Base-by-base conservation (phyloP, 768 basidiomycete genomes). In the Tulasnella sp. region DNA sequence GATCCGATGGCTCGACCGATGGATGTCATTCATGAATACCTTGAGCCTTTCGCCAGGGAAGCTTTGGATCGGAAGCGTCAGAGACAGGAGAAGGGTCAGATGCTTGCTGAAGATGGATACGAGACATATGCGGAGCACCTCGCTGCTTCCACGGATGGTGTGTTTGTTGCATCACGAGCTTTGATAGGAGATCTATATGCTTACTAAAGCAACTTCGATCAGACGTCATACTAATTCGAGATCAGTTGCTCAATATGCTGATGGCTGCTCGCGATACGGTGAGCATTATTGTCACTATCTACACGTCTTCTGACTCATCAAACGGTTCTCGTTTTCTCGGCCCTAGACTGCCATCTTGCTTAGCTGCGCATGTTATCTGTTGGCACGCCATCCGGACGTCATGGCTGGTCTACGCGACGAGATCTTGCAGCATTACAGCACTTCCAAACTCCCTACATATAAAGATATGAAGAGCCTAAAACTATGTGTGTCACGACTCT, bases 231-330 rank as follows among this genome's bases (percentile, higher is more conserved):
- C n/a, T n/a, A n/a, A n/a, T n/a, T n/a, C n/a, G n/a, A 52, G 44
- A 29, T 45, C 31, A 62, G 24, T 44, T 62, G 3, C 49, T 54
- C 19, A 61, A 61, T 41, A 63, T 69, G 34, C 60, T 71, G 0
- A 58, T 71, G 2, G 70, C 71, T 5, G 62, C 69, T 25, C 60
- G 69, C 19, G 71, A 73, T 60, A 71, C 71, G 2, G 69, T 68
- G 25, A 63, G 68, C 53, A n/a, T 5, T 21, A n/a, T 4, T 21
- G 10, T 17, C 29, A 4, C 2, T 30, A 19, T 7, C 15, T 19
- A 3, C n/a, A 52, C n/a, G 17, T 7, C 19, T 19, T 2, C 8
- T 49, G n/a, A 38, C 19, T 27, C 15, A 25, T n/a, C n/a, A n/a
- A n/a, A n/a, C n/a, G n/a, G n/a, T n/a, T n/a, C n/a, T n/a, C n/a